Conservation (phyloP, 2,329 filamentous ascomycete species). For the Cladophialophora immunda region DNA sequence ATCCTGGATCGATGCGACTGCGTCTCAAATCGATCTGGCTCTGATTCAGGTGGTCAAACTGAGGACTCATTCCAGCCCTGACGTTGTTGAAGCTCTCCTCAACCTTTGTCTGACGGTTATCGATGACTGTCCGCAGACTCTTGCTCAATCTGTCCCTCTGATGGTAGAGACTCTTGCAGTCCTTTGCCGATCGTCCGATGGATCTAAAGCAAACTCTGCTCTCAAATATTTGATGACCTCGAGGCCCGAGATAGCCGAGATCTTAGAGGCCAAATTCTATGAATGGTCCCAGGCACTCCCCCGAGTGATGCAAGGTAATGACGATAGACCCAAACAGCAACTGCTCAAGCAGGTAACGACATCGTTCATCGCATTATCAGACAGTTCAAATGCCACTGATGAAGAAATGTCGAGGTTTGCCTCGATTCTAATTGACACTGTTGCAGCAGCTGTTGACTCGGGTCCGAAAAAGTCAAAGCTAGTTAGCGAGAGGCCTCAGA, state of each 20-base stretch:
- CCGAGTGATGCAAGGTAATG: slow-evolving; percentile 81
- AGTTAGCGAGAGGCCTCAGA: slow-evolving; percentile 23
- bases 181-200: slow-evolving; percentile 63
- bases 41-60: slow-evolving; percentile 79
- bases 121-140: slow-evolving; percentile 78
- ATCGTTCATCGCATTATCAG: slow-evolving; percentile 71
- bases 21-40: slow-evolving; percentile 82
- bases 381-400: slow-evolving; percentile 69
- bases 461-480: slow-evolving; percentile 26
- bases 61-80: slow-evolving; percentile 72
- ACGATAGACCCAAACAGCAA: slow-evolving; percentile 78
- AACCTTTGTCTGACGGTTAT: slow-evolving; percentile 77
- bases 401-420: slow-evolving; percentile 74
- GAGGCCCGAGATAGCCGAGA: slow-evolving; percentile 68
- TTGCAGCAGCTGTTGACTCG: slow-evolving; percentile 60
- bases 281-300: slow-evolving; percentile 84
- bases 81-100: slow-evolving; percentile 74
- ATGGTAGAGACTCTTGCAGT: slow-evolving; percentile 84
- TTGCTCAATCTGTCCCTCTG: slow-evolving; percentile 73
- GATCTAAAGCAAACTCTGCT: slow-evolving; percentile 49
- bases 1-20: slow-evolving; percentile 82
- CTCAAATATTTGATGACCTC: slow-evolving; percentile 70
- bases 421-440: slow-evolving; percentile 76
- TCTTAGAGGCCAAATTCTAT: slow-evolving; percentile 75
- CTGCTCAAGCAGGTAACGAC: slow-evolving; percentile 80